Evolutionary conservation across 1,284 basidiomycete species (phyloP).

Genomic region (Pisolithus thermaeus): DNA sequence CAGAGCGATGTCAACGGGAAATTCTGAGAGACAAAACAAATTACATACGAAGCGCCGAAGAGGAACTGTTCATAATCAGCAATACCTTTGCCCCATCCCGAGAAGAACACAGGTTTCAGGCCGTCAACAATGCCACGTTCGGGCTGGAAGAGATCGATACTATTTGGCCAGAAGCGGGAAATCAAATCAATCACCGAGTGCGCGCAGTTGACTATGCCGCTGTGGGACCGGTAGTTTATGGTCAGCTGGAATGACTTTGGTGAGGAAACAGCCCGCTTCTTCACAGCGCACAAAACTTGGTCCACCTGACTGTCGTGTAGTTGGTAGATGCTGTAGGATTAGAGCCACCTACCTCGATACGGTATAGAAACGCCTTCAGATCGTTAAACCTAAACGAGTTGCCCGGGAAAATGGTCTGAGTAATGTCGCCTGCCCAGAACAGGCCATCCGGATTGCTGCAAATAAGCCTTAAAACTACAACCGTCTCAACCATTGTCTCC

Average conservation of each 20-base stretch:
- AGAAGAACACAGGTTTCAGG: conserved; percentile 54
- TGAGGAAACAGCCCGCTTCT: conserved; percentile 14
- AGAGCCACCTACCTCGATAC: conserved; percentile 42
- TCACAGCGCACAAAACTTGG: conserved; percentile 9
- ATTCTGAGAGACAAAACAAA: background rate
- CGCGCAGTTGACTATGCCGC: conserved; percentile 65
- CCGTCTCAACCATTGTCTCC: too few relatives aligned
- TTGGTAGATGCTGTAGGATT: too few relatives aligned
- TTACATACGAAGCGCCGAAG: conserved; percentile 40
- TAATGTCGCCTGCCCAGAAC: too few relatives aligned
- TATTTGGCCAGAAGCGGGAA: conserved; percentile 54
- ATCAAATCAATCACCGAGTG: conserved; percentile 61
- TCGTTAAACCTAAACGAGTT: too few relatives aligned
- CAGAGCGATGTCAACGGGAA: conserved; percentile 1
- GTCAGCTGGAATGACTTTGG: conserved; percentile 56
- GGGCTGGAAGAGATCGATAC: conserved; percentile 54
- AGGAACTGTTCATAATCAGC: conserved; percentile 40
- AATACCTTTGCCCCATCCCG: conserved; percentile 46
- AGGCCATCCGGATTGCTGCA: too few relatives aligned
- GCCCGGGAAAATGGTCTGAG: too few relatives aligned
- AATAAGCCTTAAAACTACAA: too few relatives aligned
- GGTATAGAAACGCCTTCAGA: conserved; percentile 36
- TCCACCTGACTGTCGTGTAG: conserved; percentile 13
- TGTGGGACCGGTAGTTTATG: conserved; percentile 67
- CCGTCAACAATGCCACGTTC: conserved; percentile 59